Conservation (phyloP, 2,329 filamentous ascomycete genomes). For the Aspergillus sp. region DNA sequence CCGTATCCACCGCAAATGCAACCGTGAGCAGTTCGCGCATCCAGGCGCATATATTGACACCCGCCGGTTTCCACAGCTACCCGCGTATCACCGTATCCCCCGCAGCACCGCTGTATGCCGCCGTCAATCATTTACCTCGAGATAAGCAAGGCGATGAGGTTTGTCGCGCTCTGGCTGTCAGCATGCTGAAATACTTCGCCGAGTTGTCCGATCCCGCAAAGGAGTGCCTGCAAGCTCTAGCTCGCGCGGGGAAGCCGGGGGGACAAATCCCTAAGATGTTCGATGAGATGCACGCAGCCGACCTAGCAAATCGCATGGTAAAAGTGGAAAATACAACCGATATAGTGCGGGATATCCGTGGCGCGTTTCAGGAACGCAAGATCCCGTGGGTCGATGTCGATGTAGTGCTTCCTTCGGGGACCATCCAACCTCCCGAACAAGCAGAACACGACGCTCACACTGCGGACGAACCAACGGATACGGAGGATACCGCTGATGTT, state of each 20-base stretch:
- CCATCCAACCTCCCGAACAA: slow-evolving; percentile 64
- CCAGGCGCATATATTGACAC: slow-evolving; percentile 87
- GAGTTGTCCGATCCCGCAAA: slow-evolving; percentile 80
- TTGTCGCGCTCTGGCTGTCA: slow-evolving; percentile 86
- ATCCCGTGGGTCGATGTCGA: slow-evolving; percentile 86
- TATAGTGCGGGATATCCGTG: slow-evolving; percentile 70
- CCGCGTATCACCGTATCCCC: slow-evolving; percentile 90
- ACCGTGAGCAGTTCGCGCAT: slow-evolving; percentile 88
- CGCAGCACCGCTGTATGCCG: slow-evolving; percentile 85
- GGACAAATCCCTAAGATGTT: slow-evolving; percentile 71
- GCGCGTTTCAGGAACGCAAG: slow-evolving; percentile 76
- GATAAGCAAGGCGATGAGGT: slow-evolving; percentile 96
- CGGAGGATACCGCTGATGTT: slow-evolving; percentile 31
- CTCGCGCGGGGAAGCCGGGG: slow-evolving; percentile 54
- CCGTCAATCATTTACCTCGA: slow-evolving; percentile 84
- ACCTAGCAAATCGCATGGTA: slow-evolving; percentile 81
- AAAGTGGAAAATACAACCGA: slow-evolving; percentile 74
- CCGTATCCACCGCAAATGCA: slow-evolving; percentile 84
- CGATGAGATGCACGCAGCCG: slow-evolving; percentile 87
- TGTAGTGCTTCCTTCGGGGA: slow-evolving; percentile 75
- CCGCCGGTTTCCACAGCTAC: slow-evolving; percentile 86
- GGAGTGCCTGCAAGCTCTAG: slow-evolving; percentile 60
- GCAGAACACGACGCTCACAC: slow-evolving; percentile 63
- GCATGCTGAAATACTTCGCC: slow-evolving; percentile 88
- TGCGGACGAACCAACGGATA: slow-evolving; percentile 57